phyloP scores from a whole-genome alignment of 2,329 filamentous ascomycete species.

The Microcyclospora pomicola region DNA sequence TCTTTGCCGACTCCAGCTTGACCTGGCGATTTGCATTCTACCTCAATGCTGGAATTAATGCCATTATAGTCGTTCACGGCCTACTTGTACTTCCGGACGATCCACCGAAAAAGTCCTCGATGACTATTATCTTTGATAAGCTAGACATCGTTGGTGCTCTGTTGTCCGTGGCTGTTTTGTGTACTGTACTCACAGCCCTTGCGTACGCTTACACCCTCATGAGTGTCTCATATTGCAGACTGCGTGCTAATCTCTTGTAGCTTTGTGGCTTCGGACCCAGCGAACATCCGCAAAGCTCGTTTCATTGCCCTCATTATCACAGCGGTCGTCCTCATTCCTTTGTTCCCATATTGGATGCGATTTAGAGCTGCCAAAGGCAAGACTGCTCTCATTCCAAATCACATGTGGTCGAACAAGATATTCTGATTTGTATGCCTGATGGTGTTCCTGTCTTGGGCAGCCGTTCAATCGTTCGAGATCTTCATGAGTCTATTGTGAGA shows the following conservation, averaged over 20 bases:
- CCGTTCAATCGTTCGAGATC: constrained; percentile 19
- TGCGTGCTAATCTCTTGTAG: too few relatives aligned
- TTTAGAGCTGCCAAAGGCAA: too few relatives aligned
- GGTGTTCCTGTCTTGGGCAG: constrained; percentile 27
- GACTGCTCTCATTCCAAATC: constrained; percentile 42
- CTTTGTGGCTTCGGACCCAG: too few relatives aligned
- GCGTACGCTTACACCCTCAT: constrained; percentile 29
- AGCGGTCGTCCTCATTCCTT: too few relatives aligned
- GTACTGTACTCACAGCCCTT: constrained; percentile 34
- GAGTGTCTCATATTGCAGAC: too few relatives aligned
- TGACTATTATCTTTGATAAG: constrained; percentile 11
- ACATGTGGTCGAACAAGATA: constrained; percentile 42
- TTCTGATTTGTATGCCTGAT: constrained; percentile 44
- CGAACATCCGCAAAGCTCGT: too few relatives aligned
- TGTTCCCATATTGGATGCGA: too few relatives aligned
- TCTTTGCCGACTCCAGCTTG: constrained; percentile 31
- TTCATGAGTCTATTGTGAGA: too few relatives aligned
- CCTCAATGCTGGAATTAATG: constrained; percentile 31
- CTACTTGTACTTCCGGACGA: constrained; percentile 24
- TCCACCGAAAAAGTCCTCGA: neutral
- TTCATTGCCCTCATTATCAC: too few relatives aligned
- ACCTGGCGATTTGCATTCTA: constrained; percentile 42
- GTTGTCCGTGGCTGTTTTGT: constrained; percentile 35
- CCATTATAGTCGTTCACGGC: constrained; percentile 25
- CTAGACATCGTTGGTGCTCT: constrained; percentile 37